Percentiles rank a stretch among this genome's conserved stretches.
Evolutionary conservation across 345 rosid species (phyloP).

Genomic region (Lepidium sativum): DNA sequence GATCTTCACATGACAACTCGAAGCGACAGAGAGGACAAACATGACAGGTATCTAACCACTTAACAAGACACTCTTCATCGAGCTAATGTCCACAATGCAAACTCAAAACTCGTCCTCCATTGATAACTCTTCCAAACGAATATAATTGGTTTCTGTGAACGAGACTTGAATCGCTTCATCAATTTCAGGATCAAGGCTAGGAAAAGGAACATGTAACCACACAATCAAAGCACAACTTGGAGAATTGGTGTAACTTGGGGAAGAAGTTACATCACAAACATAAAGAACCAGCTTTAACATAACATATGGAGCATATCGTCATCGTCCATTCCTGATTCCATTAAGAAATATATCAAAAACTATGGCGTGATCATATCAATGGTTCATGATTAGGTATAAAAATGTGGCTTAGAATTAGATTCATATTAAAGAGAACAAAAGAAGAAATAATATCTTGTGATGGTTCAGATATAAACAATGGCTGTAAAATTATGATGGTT

Average conservation of each 20-base stretch:
- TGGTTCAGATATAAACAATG: no score
- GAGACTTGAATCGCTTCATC: no score
- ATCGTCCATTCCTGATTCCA: neutral
- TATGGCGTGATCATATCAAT: no score
- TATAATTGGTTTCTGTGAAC: no score
- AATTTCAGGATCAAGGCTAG: neutral
- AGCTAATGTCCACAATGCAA: neutral
- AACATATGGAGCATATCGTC: neutral
- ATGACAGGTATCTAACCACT: neutral
- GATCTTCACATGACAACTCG: neutral
- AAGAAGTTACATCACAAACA: neutral
- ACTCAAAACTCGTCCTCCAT: neutral
- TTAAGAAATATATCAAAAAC: constrained; percentile 9
- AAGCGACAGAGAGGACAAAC: constrained; percentile 7
- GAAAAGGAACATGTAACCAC: neutral
- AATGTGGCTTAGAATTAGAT: no score
- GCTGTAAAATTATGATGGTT: no score
- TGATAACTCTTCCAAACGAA: neutral
- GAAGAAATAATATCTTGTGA: no score
- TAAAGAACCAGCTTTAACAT: neutral
- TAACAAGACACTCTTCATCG: neutral
- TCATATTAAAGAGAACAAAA: no score
- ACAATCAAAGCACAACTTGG: neutral
- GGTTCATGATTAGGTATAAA: no score
- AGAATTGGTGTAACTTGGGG: neutral